phyloP scores from a whole-genome alignment of 148 eudicot genomes.

The Talinum fruticosum region DNA sequence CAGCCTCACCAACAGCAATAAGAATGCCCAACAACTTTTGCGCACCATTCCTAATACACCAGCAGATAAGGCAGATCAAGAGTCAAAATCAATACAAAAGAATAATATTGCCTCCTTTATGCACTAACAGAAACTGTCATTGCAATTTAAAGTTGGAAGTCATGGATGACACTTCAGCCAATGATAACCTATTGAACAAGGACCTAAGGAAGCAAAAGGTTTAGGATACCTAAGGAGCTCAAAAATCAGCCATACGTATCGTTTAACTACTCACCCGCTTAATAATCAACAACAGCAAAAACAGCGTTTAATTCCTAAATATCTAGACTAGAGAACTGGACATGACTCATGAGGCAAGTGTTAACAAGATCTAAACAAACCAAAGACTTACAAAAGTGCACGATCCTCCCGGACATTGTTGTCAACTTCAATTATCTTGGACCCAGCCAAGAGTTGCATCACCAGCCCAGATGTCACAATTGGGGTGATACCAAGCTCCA shows the following conservation, averaged over 20 bases:
- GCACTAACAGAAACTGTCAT: neutral
- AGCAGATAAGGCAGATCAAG: conserved; percentile 2
- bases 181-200: neutral
- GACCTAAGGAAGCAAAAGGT: neutral
- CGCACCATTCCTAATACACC: conserved; percentile 61
- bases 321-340: too few relatives aligned
- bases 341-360: neutral
- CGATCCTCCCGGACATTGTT: conserved; percentile 91
- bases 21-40: conserved; percentile 82
- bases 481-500: conserved; percentile 98
- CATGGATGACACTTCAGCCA: neutral
- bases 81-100: neutral
- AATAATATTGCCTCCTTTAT: neutral
- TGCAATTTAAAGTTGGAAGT: neutral
- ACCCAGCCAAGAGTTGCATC: conserved; percentile 90
- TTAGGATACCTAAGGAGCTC: neutral
- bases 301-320: neutral
- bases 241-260: neutral
- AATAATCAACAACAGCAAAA: neutral
- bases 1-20: conserved; percentile 87
- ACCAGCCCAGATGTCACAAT: conserved; percentile 89
- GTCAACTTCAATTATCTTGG: conserved; percentile 89
- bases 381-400: conserved; percentile 65
- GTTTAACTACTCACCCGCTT: too few relatives aligned
- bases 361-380: neutral